phyloP scores from a whole-genome alignment of 208 protist genomes.

The Trichomonas vaginalis region DNA sequence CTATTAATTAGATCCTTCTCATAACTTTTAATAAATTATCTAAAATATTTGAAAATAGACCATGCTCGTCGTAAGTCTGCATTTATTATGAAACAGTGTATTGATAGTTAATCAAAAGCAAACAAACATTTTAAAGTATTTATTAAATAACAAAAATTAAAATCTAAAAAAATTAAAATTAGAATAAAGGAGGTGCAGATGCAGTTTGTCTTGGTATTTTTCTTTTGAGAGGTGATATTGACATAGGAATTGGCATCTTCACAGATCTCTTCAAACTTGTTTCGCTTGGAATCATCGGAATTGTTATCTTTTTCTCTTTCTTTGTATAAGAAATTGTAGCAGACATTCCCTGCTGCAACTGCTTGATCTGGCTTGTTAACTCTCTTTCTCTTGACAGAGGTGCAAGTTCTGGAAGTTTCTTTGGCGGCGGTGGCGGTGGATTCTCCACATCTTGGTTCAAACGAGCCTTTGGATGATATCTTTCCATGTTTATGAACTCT shows the following conservation, averaged over 20 bases:
- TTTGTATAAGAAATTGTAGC: neutral
- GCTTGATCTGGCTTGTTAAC: neutral
- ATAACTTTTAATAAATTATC: too few relatives aligned
- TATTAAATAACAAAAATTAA: neutral
- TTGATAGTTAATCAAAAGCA: too few relatives aligned
- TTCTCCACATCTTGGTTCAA: neutral
- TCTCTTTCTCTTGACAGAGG: neutral
- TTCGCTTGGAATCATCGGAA: neutral
- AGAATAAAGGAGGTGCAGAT: neutral
- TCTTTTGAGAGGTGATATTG: neutral
- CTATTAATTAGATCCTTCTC: too few relatives aligned
- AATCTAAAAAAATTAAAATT: neutral
- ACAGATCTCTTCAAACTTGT: neutral
- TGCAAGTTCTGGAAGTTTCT: neutral
- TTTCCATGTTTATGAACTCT: neutral
- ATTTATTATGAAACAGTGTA: too few relatives aligned
- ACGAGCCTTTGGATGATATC: neutral
- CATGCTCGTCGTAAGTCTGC: too few relatives aligned
- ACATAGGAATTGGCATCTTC: neutral
- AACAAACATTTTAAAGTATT: too few relatives aligned
- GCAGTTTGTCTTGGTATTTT: neutral
- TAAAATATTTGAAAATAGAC: too few relatives aligned
- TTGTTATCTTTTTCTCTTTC: neutral
- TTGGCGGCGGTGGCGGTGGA: neutral
- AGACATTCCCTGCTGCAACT: neutral